Percentiles rank a stretch among this genome's conserved stretches.
phyloP scores from a whole-genome alignment of 2,329 filamentous ascomycete genomes.

The Colletotrichum spinosum region DNA sequence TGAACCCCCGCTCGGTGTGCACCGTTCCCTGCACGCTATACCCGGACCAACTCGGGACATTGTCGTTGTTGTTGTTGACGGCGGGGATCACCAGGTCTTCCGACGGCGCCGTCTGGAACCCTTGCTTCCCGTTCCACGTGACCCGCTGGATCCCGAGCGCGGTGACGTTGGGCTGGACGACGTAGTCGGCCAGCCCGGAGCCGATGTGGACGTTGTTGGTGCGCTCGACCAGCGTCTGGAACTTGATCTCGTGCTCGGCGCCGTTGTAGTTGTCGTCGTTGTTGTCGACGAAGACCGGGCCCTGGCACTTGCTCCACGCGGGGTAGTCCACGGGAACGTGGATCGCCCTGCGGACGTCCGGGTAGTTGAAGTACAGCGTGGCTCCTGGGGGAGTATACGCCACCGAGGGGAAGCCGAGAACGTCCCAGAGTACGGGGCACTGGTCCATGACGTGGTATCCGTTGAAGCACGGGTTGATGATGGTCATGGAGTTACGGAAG shows the following conservation, averaged over 20 bases:
- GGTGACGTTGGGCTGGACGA: constrained; percentile 76
- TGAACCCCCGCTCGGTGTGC: constrained; percentile 81
- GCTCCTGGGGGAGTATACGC: constrained; percentile 72
- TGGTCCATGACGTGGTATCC: constrained; percentile 79
- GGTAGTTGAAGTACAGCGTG: constrained; percentile 76
- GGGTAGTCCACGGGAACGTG: constrained; percentile 64
- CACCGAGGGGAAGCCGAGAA: constrained; percentile 73
- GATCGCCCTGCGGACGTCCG: constrained; percentile 75
- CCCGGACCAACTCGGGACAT: constrained; percentile 61
- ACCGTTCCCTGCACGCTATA: constrained; percentile 76
- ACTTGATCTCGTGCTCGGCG: constrained; percentile 46
- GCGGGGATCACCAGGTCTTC: constrained; percentile 76
- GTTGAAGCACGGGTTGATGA: constrained; percentile 82
- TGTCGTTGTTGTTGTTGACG: constrained; percentile 41
- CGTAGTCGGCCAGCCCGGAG: constrained; percentile 77
- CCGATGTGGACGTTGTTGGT: constrained; percentile 80
- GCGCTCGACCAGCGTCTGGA: constrained; percentile 50
- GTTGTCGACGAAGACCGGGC: constrained; percentile 19
- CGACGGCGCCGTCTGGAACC: constrained; percentile 71
- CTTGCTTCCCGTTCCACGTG: constrained; percentile 79
- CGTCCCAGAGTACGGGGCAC: constrained; percentile 78
- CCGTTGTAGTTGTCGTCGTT: constrained; percentile 20
- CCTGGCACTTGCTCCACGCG: constrained; percentile 22
- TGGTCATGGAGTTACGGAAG: constrained; percentile 63
- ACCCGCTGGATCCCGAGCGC: constrained; percentile 82